These are phyloP conservation scores for Cucurbita ficifolia DNA, from an alignment of 306 rosid genomes.

Conservation along the genomic window DNA sequence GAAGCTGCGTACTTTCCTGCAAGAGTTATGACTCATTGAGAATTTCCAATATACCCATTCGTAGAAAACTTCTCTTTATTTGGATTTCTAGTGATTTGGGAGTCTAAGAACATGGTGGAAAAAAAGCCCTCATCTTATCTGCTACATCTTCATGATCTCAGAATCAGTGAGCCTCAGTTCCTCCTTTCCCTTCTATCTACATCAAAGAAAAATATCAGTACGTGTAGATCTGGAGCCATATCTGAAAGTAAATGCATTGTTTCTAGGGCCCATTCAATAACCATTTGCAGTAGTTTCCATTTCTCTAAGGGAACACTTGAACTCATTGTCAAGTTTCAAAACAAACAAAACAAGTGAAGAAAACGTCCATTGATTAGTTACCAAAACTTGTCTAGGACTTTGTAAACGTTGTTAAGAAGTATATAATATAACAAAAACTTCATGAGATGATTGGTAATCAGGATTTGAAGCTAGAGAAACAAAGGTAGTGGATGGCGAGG, in stretches of 20 bases:
- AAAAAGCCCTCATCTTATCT: background rate
- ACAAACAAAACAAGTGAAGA: too few species aligned
- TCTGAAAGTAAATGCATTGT: background rate
- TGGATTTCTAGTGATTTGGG: background rate
- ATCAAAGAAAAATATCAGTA: background rate
- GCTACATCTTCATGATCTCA: background rate
- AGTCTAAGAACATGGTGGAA: background rate
- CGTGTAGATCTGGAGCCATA: background rate
- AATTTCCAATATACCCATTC: background rate
- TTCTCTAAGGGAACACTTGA: too few species aligned
- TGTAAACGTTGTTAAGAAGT: too few species aligned
- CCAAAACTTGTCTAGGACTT: too few species aligned
- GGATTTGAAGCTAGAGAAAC: background rate
- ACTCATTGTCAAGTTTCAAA: too few species aligned
- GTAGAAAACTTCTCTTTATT: background rate
- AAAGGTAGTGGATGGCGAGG: constrained; percentile 5
- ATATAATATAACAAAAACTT: too few species aligned
- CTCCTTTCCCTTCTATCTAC: background rate
- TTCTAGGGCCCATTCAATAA: too few species aligned
- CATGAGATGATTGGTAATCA: too few species aligned
- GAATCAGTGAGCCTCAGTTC: background rate
- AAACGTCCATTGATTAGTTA: too few species aligned
- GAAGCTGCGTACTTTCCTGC: background rate
- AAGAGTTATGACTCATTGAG: background rate
- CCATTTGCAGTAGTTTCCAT: too few species aligned